Evolutionary conservation across 208 protist species (phyloP), one percentile per base, ranked within the genome.

Genomic region (Trypanosoma theileri): DNA sequence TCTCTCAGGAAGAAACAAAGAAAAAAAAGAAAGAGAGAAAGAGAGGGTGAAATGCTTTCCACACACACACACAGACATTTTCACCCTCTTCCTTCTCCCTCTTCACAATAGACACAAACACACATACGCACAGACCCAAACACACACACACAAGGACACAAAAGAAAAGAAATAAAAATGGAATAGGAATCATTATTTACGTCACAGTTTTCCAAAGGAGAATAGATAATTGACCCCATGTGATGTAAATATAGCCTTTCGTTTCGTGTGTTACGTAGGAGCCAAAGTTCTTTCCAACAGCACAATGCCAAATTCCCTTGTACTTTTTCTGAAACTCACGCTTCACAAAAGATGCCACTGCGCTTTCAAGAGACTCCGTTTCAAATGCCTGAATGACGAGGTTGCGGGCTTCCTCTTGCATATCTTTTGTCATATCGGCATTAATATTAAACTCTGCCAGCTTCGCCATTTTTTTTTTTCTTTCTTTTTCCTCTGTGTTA

Each of bases 201-300:
- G 73, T 92, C 19, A 96, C 86, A 1, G 84, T 88, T 71, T 96
- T 96, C 91, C 91, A 99, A 28, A 99, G 87, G 22, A 99, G 88
- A 59, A 99, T 92, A 22, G 98, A 98, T 21, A 99, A 87, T 70
- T 99, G 97, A 12, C 98, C 98, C 71, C 99, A 89, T 53, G 99
- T 99, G 69, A 99, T 98, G 87, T 99, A 99, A 73, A 99, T 99
- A 80, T 99, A 99, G 21, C 84, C 84, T 74, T 96, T 97, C 65
- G 98, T 99, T 79, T 99, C 99, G 77, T 99, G 99, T 0, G 98
- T 99, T 17, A 99, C 98, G 75, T 98, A 99, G 28, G 98, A 99
- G 50, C 99, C 99, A 85, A 99, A 99, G 88, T 99, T 99, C 69
- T 98, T 92, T 51, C 99, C 99, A n/a, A 99, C 98, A 66, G 99